Evolutionary conservation across 2,329 filamentous ascomycete species (phyloP), one percentile per base, ranked within the genome.

Genomic region (Phialemoniopsis sp.): DNA sequence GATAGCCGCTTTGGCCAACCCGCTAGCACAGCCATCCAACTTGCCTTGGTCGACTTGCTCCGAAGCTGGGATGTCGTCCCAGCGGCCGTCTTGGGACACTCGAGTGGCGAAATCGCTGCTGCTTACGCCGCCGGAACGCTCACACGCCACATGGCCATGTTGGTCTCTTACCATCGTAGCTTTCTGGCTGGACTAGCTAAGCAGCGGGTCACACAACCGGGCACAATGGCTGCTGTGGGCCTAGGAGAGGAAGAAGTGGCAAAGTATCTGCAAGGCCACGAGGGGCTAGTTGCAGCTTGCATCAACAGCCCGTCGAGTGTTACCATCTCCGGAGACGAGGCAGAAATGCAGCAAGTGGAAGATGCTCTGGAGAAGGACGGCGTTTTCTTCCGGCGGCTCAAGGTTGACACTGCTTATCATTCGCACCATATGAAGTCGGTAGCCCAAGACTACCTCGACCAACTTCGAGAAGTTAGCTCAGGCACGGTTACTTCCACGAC

Each of bases 171-270:
- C n/a, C n/a, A n/a, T n/a, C n/a, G n/a, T n/a, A n/a, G n/a, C n/a
- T n/a, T n/a, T n/a, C n/a, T n/a, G n/a, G n/a, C n/a, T n/a, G n/a
- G n/a, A n/a, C n/a, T n/a, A n/a, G n/a, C n/a, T n/a, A n/a, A n/a
- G n/a, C n/a, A n/a, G n/a, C n/a, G n/a, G n/a, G n/a, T n/a, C n/a
- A n/a, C n/a, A n/a, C 19, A 47, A 45, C n/a, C n/a, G 13, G 71
- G 71, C 1, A 60, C 56, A 2, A 78, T 78, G 74, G 49, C 76
- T 32, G 72, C 72, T 0, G 67, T 65, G 1, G 68, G 65, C 0
- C 57, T 62, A 1, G 52, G 55, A 0, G 44, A 53, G 6, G 57
- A 64, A 5, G 62, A 70, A 28, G 64, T 62, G 0, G 38, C 51
- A 2, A 53, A 47, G 2, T 33, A 62, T 1, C 44, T 48, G 5